Conservation (phyloP, 1,284 basidiomycete species). For the Laetiporus sulphureus region DNA sequence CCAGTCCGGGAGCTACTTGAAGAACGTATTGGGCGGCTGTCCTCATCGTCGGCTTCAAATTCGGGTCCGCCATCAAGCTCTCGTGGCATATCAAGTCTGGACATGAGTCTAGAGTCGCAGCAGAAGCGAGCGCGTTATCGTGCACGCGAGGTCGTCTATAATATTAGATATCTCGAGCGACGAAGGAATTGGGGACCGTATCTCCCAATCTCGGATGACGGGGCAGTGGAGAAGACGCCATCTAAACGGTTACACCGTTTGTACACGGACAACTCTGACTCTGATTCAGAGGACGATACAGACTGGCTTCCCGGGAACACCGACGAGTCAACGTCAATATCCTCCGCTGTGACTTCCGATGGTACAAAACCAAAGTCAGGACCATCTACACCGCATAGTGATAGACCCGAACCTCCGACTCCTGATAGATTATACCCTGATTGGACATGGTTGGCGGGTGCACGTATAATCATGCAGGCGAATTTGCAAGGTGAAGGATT, state of each 20-base stretch:
- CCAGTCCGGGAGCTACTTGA: slow-evolving; percentile 11
- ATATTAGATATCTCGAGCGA: slow-evolving; percentile 36
- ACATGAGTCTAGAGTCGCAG: slow-evolving; percentile 17
- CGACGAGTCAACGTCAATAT: too few species aligned
- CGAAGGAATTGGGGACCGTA: slow-evolving; percentile 45
- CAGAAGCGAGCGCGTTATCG: slow-evolving; percentile 28
- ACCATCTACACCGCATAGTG: neutral
- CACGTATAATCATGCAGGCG: slow-evolving; percentile 19
- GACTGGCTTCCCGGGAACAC: neutral
- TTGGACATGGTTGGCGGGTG: slow-evolving; percentile 24
- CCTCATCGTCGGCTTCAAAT: neutral
- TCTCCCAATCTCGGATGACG: slow-evolving; percentile 19
- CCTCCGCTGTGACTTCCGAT: neutral
- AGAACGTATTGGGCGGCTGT: slow-evolving; percentile 10
- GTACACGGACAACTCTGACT: too few species aligned
- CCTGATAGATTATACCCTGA: slow-evolving; percentile 15
- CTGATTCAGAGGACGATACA: slow-evolving; percentile 4
- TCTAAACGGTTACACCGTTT: too few species aligned
- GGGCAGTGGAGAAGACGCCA: neutral
- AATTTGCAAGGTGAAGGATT: slow-evolving; percentile 14
- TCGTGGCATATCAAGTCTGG: neutral
- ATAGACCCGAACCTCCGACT: slow-evolving; percentile 5
- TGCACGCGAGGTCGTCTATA: slow-evolving; percentile 37
- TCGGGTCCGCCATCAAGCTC: slow-evolving; percentile 12
- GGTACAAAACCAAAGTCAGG: slow-evolving; percentile 2